Evolutionary conservation across 192 early-diverging fungal species (phyloP).

Genomic region (Umbelopsis sp.): DNA sequence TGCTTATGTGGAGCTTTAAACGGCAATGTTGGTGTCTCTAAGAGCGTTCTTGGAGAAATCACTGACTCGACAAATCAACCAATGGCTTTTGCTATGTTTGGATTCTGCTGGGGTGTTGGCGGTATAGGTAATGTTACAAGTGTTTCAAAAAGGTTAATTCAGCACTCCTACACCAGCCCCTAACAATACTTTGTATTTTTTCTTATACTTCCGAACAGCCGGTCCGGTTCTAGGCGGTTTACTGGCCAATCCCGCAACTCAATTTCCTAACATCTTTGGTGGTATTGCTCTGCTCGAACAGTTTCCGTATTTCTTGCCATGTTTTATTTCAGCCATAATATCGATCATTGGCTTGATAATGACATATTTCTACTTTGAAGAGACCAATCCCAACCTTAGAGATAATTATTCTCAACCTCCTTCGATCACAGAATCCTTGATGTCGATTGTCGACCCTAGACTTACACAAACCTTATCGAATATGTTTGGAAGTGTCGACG

Average conservation of each 20-base stretch:
- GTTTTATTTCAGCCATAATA: conserved; percentile 63
- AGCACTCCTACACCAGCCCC: no score
- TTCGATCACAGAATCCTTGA: not conserved
- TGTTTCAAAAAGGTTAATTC: not conserved
- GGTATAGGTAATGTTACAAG: conserved; percentile 38
- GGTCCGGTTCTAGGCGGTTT: conserved; percentile 84
- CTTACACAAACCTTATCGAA: not conserved
- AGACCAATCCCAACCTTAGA: conserved; percentile 46
- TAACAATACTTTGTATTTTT: no score
- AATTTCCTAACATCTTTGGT: conserved; percentile 65
- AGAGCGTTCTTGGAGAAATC: conserved; percentile 84
- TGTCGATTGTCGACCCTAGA: not conserved
- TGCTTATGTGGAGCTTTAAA: conserved; percentile 71
- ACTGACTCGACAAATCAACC: conserved; percentile 80
- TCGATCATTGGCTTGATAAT: conserved; percentile 65
- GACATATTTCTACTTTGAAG: conserved; percentile 64
- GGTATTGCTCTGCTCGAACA: conserved; percentile 54
- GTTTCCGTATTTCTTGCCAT: conserved; percentile 88
- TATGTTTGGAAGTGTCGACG: conserved; percentile 15
- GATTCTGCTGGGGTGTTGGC: conserved; percentile 71
- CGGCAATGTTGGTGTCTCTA: conserved; percentile 80
- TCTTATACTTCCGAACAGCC: not conserved
- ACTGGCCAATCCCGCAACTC: conserved; percentile 71
- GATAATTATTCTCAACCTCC: conserved; percentile 4
- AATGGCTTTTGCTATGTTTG: conserved; percentile 76